phyloP scores from a whole-genome alignment of 805 yeast genomes.

The Saccharomycopsis selenospora region DNA sequence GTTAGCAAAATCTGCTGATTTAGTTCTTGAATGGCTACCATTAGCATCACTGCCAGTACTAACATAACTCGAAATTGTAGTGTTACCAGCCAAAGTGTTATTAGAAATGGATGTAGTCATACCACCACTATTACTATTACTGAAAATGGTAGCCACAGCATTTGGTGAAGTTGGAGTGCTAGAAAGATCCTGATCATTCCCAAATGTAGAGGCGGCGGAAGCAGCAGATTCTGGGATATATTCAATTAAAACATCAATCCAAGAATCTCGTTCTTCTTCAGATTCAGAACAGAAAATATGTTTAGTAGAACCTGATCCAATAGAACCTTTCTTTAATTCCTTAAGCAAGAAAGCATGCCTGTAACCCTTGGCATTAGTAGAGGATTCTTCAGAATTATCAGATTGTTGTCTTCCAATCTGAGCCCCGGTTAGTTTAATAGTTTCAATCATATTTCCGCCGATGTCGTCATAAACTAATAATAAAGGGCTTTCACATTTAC shows the following conservation, averaged over 20 bases:
- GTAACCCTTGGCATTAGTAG: slow-evolving; percentile 32
- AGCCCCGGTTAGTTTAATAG: slow-evolving; percentile 41
- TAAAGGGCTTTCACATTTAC: slow-evolving; percentile 53
- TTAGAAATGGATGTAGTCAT: background rate
- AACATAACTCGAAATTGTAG: background rate
- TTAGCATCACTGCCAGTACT: background rate
- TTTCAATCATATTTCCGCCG: slow-evolving; percentile 48
- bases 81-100: slow-evolving; percentile 1
- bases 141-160: background rate
- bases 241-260: slow-evolving; percentile 48
- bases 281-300: slow-evolving; percentile 76
- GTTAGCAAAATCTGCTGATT: slow-evolving; percentile 9
- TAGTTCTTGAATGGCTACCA: slow-evolving; percentile 9
- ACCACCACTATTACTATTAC: background rate
- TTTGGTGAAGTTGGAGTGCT: background rate
- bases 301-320: slow-evolving; percentile 32
- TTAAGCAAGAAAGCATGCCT: slow-evolving; percentile 55
- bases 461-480: slow-evolving; percentile 52
- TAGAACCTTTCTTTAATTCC: slow-evolving; percentile 35
- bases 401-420: slow-evolving; percentile 47
- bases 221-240: slow-evolving; percentile 21
- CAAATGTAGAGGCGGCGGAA: background rate
- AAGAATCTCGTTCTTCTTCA: slow-evolving; percentile 63
- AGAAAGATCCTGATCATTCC: no score
- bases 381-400: slow-evolving; percentile 28